Conservation (phyloP, 805 yeast species). For the Starmerella sirachaensis region DNA sequence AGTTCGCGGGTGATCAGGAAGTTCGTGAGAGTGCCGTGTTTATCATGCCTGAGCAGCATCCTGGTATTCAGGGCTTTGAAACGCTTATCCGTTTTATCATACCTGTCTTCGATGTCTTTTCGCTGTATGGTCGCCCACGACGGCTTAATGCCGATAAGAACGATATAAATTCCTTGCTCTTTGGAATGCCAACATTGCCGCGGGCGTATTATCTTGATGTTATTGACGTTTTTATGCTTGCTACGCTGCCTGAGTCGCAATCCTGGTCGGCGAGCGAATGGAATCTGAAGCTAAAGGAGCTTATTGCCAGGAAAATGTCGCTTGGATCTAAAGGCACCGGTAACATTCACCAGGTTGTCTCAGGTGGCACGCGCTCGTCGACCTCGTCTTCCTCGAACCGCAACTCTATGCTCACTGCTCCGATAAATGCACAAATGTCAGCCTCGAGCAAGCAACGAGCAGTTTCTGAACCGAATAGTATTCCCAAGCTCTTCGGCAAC, state of each 20-base stretch:
- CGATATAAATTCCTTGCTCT: conserved; percentile 53
- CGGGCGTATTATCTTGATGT: conserved; percentile 58
- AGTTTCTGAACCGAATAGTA: conserved; percentile 17
- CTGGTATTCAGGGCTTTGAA: conserved; percentile 72
- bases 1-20: conserved; percentile 31
- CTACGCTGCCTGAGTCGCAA: conserved; percentile 28
- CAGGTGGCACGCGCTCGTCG: background rate
- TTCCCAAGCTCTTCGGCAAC: conserved; percentile 5
- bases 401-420: background rate
- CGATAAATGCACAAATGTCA: no score
- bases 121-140: conserved; percentile 69
- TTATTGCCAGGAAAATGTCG: conserved; percentile 41
- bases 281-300: conserved; percentile 43
- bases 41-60: conserved; percentile 73
- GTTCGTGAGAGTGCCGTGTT: conserved; percentile 47
- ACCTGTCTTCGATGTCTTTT: conserved; percentile 65
- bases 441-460: conserved; percentile 27
- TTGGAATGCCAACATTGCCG: conserved; percentile 76
- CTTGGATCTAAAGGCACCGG: conserved; percentile 38
- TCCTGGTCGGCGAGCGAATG: conserved; percentile 51
- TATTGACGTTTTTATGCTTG: conserved; percentile 42
- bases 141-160: conserved; percentile 62
- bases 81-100: conserved; percentile 71
- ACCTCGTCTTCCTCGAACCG: background rate
- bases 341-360: conserved; percentile 31